Evolutionary conservation across 2,329 filamentous ascomycete species (phyloP).

Genomic region (Colletotrichum chrysophilum): DNA sequence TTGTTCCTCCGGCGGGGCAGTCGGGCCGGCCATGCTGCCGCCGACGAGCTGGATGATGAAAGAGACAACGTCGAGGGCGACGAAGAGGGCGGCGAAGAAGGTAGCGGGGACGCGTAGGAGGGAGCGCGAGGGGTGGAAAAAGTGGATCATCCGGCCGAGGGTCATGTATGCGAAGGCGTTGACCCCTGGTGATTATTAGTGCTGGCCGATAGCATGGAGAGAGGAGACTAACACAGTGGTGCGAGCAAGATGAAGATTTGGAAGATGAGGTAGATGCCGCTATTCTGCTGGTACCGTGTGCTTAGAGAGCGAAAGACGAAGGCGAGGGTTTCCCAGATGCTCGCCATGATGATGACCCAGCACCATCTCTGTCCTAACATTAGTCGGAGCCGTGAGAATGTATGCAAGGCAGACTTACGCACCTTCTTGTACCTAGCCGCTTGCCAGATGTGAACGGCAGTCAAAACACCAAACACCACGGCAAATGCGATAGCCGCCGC

Average conservation of each 20-base stretch:
- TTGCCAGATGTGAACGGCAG: conserved; percentile 24
- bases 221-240: conserved; percentile 28
- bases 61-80: conserved; percentile 43
- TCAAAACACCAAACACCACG: conserved; percentile 29
- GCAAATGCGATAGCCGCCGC: conserved; percentile 32
- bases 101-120: conserved; percentile 42
- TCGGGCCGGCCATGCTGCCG: conserved; percentile 31
- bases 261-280: conserved; percentile 26
- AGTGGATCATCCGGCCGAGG: conserved; percentile 50
- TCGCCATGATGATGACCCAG: conserved; percentile 42
- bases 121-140: conserved; percentile 40
- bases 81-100: conserved; percentile 41
- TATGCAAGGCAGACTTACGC: neutral
- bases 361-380: conserved; percentile 29
- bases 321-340: conserved; percentile 33
- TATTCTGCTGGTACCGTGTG: conserved; percentile 30
- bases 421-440: conserved; percentile 28
- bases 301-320: conserved; percentile 32
- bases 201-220: neutral
- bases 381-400: neutral
- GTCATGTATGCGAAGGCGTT: conserved; percentile 54
- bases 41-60: conserved; percentile 40
- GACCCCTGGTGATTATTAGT: conserved; percentile 34
- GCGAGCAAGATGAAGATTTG: conserved; percentile 34
- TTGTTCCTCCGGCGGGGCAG: conserved; percentile 28